A percentile compares a stretch with the other conserved stretches of the same genome.
Evolutionary conservation across 2,329 filamentous ascomycete species (phyloP).

Genomic region (Hortaea sp.): DNA sequence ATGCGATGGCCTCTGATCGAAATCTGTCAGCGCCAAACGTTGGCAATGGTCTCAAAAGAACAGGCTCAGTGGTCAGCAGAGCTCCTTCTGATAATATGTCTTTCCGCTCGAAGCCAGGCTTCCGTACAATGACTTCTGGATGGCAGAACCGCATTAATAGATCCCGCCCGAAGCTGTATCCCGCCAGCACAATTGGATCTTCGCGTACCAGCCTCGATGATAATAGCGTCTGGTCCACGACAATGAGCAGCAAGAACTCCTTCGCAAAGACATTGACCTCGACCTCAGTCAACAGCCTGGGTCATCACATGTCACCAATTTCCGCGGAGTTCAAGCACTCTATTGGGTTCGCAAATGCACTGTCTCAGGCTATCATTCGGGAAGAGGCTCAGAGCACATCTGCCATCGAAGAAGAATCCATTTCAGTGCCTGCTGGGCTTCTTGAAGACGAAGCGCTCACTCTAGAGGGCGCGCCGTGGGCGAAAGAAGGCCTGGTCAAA

Average conservation of each 20-base stretch:
- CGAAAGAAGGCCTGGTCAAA: slow-evolving; percentile 90
- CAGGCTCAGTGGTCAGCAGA: slow-evolving; percentile 85
- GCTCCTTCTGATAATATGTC: slow-evolving; percentile 72
- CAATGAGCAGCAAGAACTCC: slow-evolving; percentile 81
- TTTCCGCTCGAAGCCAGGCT: slow-evolving; percentile 55
- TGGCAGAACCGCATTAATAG: slow-evolving; percentile 75
- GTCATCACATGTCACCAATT: slow-evolving; percentile 53
- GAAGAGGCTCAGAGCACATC: slow-evolving; percentile 50
- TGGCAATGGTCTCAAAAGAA: slow-evolving; percentile 55
- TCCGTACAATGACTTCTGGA: slow-evolving; percentile 52
- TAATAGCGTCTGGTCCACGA: slow-evolving; percentile 83
- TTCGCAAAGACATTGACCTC: slow-evolving; percentile 83
- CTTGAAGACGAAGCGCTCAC: slow-evolving; percentile 90
- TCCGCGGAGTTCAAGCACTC: slow-evolving; percentile 85
- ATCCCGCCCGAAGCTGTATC: slow-evolving; percentile 66
- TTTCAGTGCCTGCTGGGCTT: slow-evolving; percentile 32
- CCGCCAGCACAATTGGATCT: slow-evolving; percentile 71
- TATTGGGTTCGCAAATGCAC: slow-evolving; percentile 91
- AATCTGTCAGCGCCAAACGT: slow-evolving; percentile 54
- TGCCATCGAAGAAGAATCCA: slow-evolving; percentile 25
- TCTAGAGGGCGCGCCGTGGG: slow-evolving; percentile 89
- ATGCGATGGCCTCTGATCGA: slow-evolving; percentile 17
- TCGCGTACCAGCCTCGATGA: slow-evolving; percentile 94
- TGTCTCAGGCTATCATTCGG: slow-evolving; percentile 95
- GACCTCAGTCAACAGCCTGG: slow-evolving; percentile 85